These are phyloP conservation scores for Paramecium octaurelia DNA, from an alignment of 73 alveolate species.

Conservation along the genomic window DNA sequence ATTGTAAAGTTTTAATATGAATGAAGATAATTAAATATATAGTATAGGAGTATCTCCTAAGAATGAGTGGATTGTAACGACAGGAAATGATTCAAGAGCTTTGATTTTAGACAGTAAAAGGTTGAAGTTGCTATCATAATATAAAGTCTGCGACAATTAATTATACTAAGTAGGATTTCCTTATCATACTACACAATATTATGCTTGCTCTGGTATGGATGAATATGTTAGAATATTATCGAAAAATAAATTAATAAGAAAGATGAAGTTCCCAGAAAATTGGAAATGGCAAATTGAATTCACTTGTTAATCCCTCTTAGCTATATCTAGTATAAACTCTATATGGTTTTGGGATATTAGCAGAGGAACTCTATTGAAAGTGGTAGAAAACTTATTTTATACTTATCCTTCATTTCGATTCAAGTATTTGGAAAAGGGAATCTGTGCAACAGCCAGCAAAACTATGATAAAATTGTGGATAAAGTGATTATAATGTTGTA, in stretches of 20 bases:
- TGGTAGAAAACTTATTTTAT: background rate
- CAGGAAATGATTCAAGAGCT: background rate
- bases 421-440: background rate
- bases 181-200: background rate
- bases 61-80: background rate
- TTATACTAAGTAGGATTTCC: background rate
- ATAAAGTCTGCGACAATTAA: background rate
- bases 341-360: background rate
- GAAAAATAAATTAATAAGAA: background rate
- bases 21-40: background rate
- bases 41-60: background rate
- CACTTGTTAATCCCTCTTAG: background rate
- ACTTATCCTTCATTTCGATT: background rate
- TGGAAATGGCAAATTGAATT: conserved; percentile 10
- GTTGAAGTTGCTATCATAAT: background rate
- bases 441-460: background rate
- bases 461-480: background rate
- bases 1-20: conserved; percentile 1
- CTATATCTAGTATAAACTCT: background rate
- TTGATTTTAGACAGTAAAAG: background rate
- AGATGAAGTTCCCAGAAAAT: background rate
- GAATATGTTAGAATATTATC: background rate
- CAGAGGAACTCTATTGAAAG: background rate
- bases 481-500: background rate
- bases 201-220: background rate